Percentiles rank a stretch among this genome's conserved stretches.
These are phyloP conservation scores for Sanghuangporus weigelae DNA, from an alignment of 1,284 basidiomycete species.

Conservation along the genomic window DNA sequence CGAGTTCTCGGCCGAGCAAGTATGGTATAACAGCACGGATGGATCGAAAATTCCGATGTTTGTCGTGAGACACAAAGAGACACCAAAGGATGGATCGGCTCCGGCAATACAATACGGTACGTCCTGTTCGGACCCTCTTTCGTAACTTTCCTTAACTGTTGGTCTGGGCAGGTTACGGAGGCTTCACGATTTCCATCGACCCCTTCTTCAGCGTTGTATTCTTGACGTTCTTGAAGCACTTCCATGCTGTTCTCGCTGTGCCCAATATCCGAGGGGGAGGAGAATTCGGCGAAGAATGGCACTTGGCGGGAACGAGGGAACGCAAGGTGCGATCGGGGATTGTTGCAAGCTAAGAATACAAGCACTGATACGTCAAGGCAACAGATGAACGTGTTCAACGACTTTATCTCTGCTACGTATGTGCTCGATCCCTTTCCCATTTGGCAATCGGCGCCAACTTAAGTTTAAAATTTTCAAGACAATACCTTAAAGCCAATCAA, in stretches of 20 bases:
- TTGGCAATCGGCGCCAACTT: not conserved
- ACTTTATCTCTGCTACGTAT: constrained; percentile 76
- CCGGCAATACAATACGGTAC: constrained; percentile 76
- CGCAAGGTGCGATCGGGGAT: constrained; percentile 46
- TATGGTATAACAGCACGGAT: constrained; percentile 78
- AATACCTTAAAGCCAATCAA: constrained; percentile 69
- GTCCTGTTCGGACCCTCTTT: constrained; percentile 17
- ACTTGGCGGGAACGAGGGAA: constrained; percentile 64
- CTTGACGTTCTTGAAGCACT: constrained; percentile 73
- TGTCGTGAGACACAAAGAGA: constrained; percentile 72
- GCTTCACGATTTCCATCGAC: constrained; percentile 68
- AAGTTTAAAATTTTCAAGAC: constrained; percentile 31
- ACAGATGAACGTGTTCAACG: constrained; percentile 74
- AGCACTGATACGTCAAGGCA: constrained; percentile 11
- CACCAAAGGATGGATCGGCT: constrained; percentile 69
- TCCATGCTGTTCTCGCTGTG: constrained; percentile 70
- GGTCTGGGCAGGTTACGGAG: constrained; percentile 53
- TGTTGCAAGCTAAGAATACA: no score
- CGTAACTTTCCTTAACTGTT: not conserved
- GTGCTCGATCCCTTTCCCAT: constrained; percentile 22
- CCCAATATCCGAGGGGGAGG: constrained; percentile 79
- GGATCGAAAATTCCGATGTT: constrained; percentile 86
- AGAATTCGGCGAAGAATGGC: constrained; percentile 84
- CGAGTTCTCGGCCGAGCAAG: constrained; percentile 72
- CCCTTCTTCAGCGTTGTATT: constrained; percentile 72